These are phyloP conservation scores for Dissophora ornata DNA, from an alignment of 192 early-diverging fungal genomes.

Conservation along the genomic window DNA sequence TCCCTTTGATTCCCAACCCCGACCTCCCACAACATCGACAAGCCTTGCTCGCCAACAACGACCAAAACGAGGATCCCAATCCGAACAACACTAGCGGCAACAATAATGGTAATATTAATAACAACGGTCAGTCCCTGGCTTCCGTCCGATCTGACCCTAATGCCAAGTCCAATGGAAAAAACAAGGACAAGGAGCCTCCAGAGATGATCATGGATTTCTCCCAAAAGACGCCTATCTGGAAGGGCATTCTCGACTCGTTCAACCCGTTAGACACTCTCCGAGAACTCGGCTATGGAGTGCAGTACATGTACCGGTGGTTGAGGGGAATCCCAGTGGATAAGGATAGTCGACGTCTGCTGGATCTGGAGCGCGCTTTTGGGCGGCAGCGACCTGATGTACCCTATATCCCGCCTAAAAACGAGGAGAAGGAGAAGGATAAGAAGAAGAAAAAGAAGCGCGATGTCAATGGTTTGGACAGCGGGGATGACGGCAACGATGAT, in stretches of 20 bases:
- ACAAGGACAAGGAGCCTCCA: conserved; percentile 14
- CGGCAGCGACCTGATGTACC: conserved; percentile 42
- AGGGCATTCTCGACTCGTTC: conserved; percentile 47
- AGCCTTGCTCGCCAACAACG: not conserved
- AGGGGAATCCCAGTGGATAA: conserved; percentile 50
- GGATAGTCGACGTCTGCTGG: conserved; percentile 51
- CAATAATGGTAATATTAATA: conserved; percentile 2
- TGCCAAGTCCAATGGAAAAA: conserved; percentile 21
- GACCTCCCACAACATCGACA: conserved; percentile 18
- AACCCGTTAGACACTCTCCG: conserved; percentile 52
- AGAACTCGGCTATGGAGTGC: conserved; percentile 35
- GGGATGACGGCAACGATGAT: not conserved
- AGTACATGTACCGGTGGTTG: conserved; percentile 47
- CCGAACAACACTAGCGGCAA: not conserved
- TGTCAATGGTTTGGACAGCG: not conserved
- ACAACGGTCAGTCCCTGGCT: conserved; percentile 7
- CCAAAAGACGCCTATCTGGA: conserved; percentile 51
- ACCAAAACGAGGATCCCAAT: too few relatives aligned
- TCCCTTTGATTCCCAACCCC: conserved; percentile 33
- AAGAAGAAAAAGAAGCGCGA: conserved; percentile 22
- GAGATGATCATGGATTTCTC: conserved; percentile 34
- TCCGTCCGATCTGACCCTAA: conserved; percentile 4
- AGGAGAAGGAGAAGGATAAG: conserved; percentile 22
- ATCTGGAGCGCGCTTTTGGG: conserved; percentile 47
- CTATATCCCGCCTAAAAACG: conserved; percentile 28